Conservation (phyloP, 257 asterid genomes). For the Striga asiatica region DNA sequence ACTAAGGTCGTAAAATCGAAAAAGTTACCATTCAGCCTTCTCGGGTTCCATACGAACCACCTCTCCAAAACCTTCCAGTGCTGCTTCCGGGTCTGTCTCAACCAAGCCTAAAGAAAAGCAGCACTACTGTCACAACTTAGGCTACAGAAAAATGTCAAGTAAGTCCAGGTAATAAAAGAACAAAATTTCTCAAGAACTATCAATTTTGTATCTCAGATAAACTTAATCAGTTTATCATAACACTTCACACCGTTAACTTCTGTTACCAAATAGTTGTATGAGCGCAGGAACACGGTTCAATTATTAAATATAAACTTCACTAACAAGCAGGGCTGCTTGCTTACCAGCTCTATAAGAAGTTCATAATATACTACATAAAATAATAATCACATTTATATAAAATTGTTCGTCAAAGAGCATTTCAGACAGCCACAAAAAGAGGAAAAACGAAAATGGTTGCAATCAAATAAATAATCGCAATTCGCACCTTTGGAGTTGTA, state of each 20-base stretch:
- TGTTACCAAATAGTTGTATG: neutral
- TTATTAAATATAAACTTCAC: neutral
- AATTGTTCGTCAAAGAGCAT: neutral
- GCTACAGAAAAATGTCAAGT: neutral
- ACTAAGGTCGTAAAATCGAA: neutral
- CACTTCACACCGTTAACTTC: neutral
- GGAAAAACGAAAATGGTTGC: neutral
- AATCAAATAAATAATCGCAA: slow-evolving; percentile 8
- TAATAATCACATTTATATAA: neutral
- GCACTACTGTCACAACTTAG: neutral
- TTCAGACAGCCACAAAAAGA: neutral
- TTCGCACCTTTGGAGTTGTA: slow-evolving; percentile 85
- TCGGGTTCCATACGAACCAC: slow-evolving; percentile 94
- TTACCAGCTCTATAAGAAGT: neutral
- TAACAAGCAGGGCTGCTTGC: neutral
- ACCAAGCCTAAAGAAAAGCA: slow-evolving; percentile 51
- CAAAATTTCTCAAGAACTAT: neutral
- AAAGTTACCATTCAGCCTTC: slow-evolving; percentile 79
- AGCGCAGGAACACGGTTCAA: neutral
- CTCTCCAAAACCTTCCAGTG: slow-evolving; percentile 89
- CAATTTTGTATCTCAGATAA: neutral
- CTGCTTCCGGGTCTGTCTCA: slow-evolving; percentile 86
- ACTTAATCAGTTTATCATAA: neutral
- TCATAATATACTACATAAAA: neutral
- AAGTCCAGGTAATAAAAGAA: neutral